Conservation (phyloP, 108 stramenopile genomes). For the Nannochloropsis gaditana region DNA sequence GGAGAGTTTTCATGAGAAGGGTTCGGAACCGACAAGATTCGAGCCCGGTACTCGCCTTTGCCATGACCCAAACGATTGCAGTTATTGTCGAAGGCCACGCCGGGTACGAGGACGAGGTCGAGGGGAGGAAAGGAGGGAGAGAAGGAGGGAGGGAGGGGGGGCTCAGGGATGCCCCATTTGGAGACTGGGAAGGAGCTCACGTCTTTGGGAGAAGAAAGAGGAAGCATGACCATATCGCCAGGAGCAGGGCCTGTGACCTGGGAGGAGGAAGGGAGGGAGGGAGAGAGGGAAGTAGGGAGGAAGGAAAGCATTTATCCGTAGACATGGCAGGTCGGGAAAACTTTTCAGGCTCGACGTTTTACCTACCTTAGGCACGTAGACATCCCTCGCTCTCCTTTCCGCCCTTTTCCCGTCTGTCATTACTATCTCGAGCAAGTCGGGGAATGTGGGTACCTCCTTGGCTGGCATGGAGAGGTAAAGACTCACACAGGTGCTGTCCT, state of each 20-base stretch:
- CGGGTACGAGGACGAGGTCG: slow-evolving; percentile 48
- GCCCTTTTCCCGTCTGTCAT: not conserved
- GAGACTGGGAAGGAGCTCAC: slow-evolving; percentile 49
- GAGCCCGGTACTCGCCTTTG: slow-evolving; percentile 49
- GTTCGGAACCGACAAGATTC: too few species aligned
- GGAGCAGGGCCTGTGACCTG: slow-evolving; percentile 41
- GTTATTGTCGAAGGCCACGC: slow-evolving; percentile 42
- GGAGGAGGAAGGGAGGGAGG: not conserved
- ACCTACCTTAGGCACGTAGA: slow-evolving; percentile 44
- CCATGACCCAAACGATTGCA: slow-evolving; percentile 54
- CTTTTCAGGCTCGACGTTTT: not conserved
- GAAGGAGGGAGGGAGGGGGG: slow-evolving; percentile 25
- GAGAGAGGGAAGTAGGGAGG: not conserved
- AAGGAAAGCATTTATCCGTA: not conserved
- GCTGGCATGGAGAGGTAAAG: slow-evolving; percentile 44
- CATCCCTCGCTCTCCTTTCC: slow-evolving; percentile 24
- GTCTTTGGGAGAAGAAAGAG: slow-evolving; percentile 39
- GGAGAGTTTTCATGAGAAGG: too few species aligned
- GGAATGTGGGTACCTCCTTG: slow-evolving; percentile 27
- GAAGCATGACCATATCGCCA: slow-evolving; percentile 51
- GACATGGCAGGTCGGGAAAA: not conserved
- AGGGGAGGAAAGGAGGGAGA: slow-evolving; percentile 20
- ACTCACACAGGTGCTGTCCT: slow-evolving; percentile 28
- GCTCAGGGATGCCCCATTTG: slow-evolving; percentile 56
- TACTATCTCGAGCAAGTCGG: slow-evolving; percentile 25